Percentiles rank a stretch among this genome's conserved stretches.
Conservation (phyloP, 768 basidiomycete genomes). For the Phaeolepiota aurea region DNA sequence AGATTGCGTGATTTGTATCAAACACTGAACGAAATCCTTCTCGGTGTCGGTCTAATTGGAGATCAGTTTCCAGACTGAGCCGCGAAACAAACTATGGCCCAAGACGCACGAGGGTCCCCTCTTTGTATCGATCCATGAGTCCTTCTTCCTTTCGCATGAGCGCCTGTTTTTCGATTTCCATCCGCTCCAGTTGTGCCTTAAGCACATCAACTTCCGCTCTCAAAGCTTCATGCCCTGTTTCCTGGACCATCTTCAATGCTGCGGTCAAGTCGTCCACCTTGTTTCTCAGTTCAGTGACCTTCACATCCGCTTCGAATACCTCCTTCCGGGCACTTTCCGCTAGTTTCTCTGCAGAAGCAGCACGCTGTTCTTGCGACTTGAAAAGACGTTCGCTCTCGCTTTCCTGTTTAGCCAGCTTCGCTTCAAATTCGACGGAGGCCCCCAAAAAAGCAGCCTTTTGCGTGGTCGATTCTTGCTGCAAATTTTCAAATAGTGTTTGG, state of each 20-base stretch:
- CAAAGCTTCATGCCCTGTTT: background rate
- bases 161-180: constrained; percentile 15
- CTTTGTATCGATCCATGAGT: constrained; percentile 32
- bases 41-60: constrained; percentile 36
- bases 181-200: constrained; percentile 9
- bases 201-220: constrained; percentile 9
- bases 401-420: constrained; percentile 18
- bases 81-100: too few relatives aligned
- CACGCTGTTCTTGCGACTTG: constrained; percentile 17
- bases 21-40: constrained; percentile 35
- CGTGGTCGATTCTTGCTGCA: constrained; percentile 17
- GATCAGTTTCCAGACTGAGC: constrained; percentile 1
- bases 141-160: constrained; percentile 16
- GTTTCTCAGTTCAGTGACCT: background rate
- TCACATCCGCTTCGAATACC: background rate
- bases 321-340: too few relatives aligned
- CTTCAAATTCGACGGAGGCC: constrained; percentile 14
- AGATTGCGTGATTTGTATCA: constrained; percentile 35
- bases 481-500: constrained; percentile 13
- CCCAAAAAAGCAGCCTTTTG: constrained; percentile 10
- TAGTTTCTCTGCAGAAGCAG: constrained; percentile 14
- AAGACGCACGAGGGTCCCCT: constrained; percentile 34
- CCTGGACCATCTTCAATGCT: background rate
- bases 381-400: constrained; percentile 16
- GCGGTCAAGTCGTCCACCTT: background rate